These are phyloP conservation scores for Aspergillus sp. DNA, from an alignment of 2,329 filamentous ascomycete genomes.

Conservation along the genomic window DNA sequence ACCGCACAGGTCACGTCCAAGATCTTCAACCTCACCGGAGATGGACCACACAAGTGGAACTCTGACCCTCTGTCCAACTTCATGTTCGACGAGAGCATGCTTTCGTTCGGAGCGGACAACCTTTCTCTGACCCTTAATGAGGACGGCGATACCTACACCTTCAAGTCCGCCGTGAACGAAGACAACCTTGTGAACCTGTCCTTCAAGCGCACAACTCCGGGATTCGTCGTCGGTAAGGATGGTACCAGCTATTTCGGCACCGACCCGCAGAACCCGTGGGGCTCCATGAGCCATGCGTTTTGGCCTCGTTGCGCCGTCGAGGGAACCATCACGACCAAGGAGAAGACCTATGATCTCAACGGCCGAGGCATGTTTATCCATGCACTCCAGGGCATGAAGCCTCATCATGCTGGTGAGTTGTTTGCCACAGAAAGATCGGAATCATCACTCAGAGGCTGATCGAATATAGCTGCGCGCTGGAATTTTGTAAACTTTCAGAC, in stretches of 20 bases:
- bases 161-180: constrained; percentile 86
- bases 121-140: constrained; percentile 82
- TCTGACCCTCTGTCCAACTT: constrained; percentile 75
- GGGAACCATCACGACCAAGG: constrained; percentile 79
- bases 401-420: constrained; percentile 77
- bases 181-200: constrained; percentile 82
- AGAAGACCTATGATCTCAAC: constrained; percentile 77
- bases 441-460: constrained; percentile 6
- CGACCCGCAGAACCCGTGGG: constrained; percentile 84
- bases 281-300: constrained; percentile 85
- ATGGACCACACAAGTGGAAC: constrained; percentile 77
- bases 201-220: constrained; percentile 71
- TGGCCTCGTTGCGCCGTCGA: constrained; percentile 85
- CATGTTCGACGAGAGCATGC: constrained; percentile 80
- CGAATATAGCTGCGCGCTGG: constrained; percentile 69
- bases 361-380: constrained; percentile 78
- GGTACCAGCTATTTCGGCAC: constrained; percentile 85
- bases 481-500: constrained; percentile 93
- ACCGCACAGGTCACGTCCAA: constrained; percentile 95
- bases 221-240: constrained; percentile 80
- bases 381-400: constrained; percentile 97
- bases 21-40: constrained; percentile 74
- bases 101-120: constrained; percentile 81
- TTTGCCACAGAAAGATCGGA: background rate
- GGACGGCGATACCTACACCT: constrained; percentile 76